Conservation (phyloP, 2,329 filamentous ascomycete genomes). For the Fusarium piperis region DNA sequence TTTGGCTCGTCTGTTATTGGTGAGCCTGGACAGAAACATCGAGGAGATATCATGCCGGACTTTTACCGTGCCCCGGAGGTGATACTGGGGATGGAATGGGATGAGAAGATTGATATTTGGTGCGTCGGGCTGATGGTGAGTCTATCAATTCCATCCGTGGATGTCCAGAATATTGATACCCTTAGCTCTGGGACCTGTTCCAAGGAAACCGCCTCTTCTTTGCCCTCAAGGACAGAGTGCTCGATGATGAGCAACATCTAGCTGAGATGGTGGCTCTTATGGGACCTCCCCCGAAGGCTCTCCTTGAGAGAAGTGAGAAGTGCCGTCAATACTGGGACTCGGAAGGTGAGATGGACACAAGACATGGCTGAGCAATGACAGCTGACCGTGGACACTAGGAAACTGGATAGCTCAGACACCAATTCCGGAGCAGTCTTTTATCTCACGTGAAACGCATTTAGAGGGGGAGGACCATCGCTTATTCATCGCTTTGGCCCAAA, state of each 20-base stretch:
- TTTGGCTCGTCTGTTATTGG: background rate
- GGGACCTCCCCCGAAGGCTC: conserved; percentile 11
- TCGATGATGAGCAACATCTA: conserved; percentile 26
- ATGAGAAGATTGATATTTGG: conserved; percentile 1
- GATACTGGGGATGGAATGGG: background rate
- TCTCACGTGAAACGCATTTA: background rate
- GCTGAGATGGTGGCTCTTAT: conserved; percentile 27
- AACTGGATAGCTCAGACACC: background rate
- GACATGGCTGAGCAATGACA: background rate
- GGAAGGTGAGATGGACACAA: background rate
- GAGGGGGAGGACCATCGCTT: background rate
- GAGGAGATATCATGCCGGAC: background rate
- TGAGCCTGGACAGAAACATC: background rate
- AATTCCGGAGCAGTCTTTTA: background rate
- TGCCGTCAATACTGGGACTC: background rate
- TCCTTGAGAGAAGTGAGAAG: conserved; percentile 17
- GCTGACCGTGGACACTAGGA: background rate
- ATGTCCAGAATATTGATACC: background rate
- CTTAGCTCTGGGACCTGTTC: conserved; percentile 21
- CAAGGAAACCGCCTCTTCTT: conserved; percentile 4
- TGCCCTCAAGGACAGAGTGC: background rate
- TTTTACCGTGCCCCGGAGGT: background rate
- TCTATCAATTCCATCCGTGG: too few relatives aligned
- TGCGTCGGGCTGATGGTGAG: conserved; percentile 3
- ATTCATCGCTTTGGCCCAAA: background rate